Percentiles rank a stretch among this genome's conserved stretches.
Conservation (phyloP, 2,329 filamentous ascomycete genomes). For the Epicoccum nigrum region DNA sequence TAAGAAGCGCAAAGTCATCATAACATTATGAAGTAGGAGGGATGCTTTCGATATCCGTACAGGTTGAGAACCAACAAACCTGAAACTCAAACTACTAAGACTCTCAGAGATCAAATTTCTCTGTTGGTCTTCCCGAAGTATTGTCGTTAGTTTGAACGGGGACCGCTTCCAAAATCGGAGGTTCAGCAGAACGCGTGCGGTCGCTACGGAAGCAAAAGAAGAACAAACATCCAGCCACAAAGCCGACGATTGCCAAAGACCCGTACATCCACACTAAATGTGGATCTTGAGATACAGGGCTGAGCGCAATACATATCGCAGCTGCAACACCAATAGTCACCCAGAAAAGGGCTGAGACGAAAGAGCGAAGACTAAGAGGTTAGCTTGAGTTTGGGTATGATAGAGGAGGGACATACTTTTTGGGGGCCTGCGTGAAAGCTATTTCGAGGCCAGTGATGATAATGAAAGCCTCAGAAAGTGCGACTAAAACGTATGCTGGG, state of each 20-base stretch:
- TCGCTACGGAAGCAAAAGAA: constrained; percentile 54
- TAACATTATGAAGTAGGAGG: no score
- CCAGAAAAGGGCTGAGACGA: constrained; percentile 41
- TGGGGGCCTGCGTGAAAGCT: constrained; percentile 49
- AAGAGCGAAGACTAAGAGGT: constrained; percentile 18
- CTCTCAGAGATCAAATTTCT: no score
- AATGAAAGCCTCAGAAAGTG: constrained; percentile 51
- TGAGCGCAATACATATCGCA: constrained; percentile 35
- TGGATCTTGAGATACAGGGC: constrained; percentile 36
- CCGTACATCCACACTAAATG: constrained; percentile 31
- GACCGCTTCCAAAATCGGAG: no score
- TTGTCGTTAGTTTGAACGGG: no score
- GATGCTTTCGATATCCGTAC: no score
- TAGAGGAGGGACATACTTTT: constrained; percentile 4
- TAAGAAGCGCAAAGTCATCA: no score
- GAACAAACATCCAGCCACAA: constrained; percentile 18
- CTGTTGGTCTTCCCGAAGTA: no score
- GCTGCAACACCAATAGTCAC: constrained; percentile 34
- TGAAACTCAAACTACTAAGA: no score
- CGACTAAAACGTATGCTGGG: constrained; percentile 46
- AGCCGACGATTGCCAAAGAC: constrained; percentile 11
- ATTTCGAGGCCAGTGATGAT: constrained; percentile 50
- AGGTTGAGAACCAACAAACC: no score
- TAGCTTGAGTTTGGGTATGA: neutral
- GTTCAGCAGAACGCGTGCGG: no score